A percentile compares a stretch with the other conserved stretches of the same genome.
Conservation (phyloP, 1,284 basidiomycete species). For the Schizopora paradoxa region DNA sequence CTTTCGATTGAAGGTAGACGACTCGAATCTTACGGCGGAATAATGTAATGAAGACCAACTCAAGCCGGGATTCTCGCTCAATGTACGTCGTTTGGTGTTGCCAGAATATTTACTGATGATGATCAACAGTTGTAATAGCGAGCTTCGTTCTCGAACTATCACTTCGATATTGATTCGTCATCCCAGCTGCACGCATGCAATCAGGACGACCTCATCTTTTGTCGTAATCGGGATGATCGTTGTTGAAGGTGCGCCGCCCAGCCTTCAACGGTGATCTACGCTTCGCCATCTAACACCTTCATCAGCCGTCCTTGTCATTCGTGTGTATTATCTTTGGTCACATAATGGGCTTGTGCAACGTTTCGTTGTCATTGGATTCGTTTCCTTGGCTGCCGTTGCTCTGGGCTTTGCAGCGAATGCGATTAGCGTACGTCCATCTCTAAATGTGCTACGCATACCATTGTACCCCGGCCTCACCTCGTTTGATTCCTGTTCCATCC, state of each 20-base stretch:
- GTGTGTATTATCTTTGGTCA: conserved; percentile 17
- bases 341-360: conserved; percentile 8
- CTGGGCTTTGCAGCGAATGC: conserved; percentile 12
- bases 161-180: not conserved
- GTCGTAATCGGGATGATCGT: conserved; percentile 12
- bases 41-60: conserved; percentile 8
- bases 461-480: not conserved
- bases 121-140: conserved; percentile 7
- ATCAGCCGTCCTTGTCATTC: conserved; percentile 12
- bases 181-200: conserved; percentile 15
- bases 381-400: conserved; percentile 2
- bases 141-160: not conserved
- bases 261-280: not conserved
- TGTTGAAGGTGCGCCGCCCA: conserved; percentile 12
- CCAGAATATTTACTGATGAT: not conserved
- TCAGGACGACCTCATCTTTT: conserved; percentile 11
- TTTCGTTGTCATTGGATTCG: conserved; percentile 4
- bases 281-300: not conserved
- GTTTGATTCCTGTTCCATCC: too few species aligned
- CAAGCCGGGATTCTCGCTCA: conserved; percentile 2
- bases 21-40: not conserved
- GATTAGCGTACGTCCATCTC: conserved; percentile 8
- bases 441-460: not conserved
- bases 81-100: conserved; percentile 9
- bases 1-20: not conserved